These are phyloP conservation scores for Dacryopinax spathularia DNA, from an alignment of 768 basidiomycete genomes.

Conservation along the genomic window DNA sequence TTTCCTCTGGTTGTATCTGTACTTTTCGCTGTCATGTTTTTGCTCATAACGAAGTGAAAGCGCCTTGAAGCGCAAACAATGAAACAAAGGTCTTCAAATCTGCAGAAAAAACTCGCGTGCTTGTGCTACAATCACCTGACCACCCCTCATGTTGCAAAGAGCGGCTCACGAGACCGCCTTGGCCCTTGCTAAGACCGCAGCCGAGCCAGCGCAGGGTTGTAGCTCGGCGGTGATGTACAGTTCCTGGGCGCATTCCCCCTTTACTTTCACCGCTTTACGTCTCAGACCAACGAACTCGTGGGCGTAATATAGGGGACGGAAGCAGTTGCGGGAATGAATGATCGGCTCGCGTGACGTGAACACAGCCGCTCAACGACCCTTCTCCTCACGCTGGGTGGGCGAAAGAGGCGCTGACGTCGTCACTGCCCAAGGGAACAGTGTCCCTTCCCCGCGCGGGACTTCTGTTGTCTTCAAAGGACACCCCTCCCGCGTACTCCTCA, in stretches of 20 bases:
- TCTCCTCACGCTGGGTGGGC: not conserved
- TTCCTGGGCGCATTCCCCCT: not conserved
- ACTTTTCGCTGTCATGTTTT: not conserved
- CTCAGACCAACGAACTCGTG: no score
- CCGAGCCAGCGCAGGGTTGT: no score
- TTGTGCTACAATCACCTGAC: no score
- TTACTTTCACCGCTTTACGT: no score
- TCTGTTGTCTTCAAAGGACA: not conserved
- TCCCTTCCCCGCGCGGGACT: not conserved
- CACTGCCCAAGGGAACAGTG: not conserved
- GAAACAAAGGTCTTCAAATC: no score
- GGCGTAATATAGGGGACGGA: no score
- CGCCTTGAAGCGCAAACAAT: no score
- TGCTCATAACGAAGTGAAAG: not conserved
- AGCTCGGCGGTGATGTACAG: no score
- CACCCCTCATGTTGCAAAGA: no score
- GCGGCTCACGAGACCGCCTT: no score
- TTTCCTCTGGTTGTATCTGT: not conserved
- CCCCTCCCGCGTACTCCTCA: not conserved
- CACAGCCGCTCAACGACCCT: not conserved
- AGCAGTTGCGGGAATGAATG: not conserved
- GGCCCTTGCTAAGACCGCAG: no score
- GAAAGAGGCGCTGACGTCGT: not conserved
- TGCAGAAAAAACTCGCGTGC: no score
- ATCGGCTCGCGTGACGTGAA: not conserved